Base-by-base conservation (phyloP, 2,329 filamentous ascomycete species). In the Pseudogymnoascus sp. region DNA sequence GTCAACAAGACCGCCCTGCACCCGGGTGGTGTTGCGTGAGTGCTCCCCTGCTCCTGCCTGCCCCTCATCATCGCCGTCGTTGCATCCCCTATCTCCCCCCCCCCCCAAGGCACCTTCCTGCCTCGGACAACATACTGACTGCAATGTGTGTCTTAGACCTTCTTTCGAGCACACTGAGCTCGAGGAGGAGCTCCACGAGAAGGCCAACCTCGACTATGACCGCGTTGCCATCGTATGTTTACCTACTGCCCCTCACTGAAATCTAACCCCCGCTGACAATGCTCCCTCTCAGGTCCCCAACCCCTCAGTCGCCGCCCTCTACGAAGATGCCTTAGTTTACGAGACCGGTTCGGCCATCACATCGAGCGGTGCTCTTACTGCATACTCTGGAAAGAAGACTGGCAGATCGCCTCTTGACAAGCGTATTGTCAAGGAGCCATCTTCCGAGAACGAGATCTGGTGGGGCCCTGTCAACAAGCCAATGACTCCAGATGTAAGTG, bases 391-490 rank as follows among this genome's bases (percentile, higher is more conserved):
- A 73, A 90, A 92, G 72, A 99, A 99, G 86, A 99, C 95, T 66
- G 95, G 95, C 67, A 92, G 95, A 69, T 99, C 95, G 66, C 95
- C 95, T 24, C 87, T 91, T 63, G 95, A 99, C 81, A 99, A 99
- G 88, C 89, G 95, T 76, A 90, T 99, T 75, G 95, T 99, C 75
- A 86, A 96, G 81, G 95, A 99, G 78, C 81, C 87, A 65, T 82
- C 86, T 67, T 97, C 95, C 68, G 88, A 96, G 77, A 88, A 95
- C 64, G 86, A 99, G 66, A 85, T 99, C 74, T 99, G 95, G 95
- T 97, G 95, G 95, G 95, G 95, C 73, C 93, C 95, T 63, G 95
- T 99, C 71, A 99, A 99, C 85, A 97, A 97, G 86, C 90, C 93
- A 75, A 99, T 99, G 95, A 88, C 86, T 70, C 86, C 92, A 72